These are phyloP conservation scores for Aeminium ludgeri DNA, from an alignment of 495 filamentous ascomycete species.

Conservation along the genomic window DNA sequence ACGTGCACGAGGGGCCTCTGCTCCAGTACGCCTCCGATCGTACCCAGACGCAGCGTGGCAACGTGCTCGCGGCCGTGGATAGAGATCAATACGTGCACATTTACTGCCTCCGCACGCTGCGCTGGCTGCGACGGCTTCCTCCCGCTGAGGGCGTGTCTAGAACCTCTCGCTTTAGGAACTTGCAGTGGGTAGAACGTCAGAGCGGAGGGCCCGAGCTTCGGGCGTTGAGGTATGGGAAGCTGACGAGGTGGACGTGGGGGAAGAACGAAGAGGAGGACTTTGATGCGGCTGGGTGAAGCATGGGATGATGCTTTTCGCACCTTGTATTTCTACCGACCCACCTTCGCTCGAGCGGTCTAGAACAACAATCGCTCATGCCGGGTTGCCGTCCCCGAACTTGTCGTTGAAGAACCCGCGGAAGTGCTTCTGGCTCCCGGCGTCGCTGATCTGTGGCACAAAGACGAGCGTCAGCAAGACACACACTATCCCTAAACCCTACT, in stretches of 20 bases:
- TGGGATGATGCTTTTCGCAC: no score
- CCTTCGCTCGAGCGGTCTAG: background rate
- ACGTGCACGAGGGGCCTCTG: slow-evolving; percentile 2
- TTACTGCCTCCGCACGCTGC: slow-evolving; percentile 15
- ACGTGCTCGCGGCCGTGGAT: slow-evolving; percentile 20
- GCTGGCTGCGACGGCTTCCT: background rate
- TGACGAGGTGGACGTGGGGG: background rate
- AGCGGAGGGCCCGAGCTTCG: background rate
- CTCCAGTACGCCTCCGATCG: slow-evolving; percentile 6
- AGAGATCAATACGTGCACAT: slow-evolving; percentile 5
- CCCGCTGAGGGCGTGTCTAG: background rate
- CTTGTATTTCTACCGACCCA: no score
- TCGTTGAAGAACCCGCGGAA: slow-evolving; percentile 18
- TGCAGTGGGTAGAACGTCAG: background rate
- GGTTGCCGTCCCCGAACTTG: slow-evolving; percentile 15
- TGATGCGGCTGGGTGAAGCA: no score
- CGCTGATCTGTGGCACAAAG: slow-evolving; percentile 10
- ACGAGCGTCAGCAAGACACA: background rate
- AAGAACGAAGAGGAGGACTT: no score
- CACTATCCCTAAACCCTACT: background rate
- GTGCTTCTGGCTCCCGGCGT: slow-evolving; percentile 18
- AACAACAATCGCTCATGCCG: slow-evolving; percentile 1
- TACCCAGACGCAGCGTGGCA: background rate
- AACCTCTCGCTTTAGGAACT: background rate
- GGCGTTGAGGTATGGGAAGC: background rate